Conservation (phyloP, 2,329 filamentous ascomycete species). For the Curvularia lunata region DNA sequence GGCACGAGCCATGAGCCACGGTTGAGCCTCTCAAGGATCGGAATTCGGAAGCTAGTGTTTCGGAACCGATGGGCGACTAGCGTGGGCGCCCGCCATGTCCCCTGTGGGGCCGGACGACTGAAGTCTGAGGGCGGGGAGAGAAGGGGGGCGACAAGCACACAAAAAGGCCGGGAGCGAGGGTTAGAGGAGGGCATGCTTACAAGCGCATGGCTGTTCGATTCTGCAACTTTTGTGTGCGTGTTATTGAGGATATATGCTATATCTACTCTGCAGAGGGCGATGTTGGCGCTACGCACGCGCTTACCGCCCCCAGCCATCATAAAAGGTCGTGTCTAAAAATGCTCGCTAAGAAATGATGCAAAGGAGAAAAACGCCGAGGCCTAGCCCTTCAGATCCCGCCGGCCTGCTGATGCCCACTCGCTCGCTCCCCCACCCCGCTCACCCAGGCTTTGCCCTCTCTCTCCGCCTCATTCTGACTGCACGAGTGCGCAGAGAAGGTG, state of each 20-base stretch:
- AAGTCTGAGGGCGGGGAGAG: slow-evolving; percentile 1
- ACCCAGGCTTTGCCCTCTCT: neutral
- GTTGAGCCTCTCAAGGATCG: slow-evolving; percentile 25
- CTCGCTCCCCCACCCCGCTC: slow-evolving; percentile 1
- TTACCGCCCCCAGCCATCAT: slow-evolving; percentile 10
- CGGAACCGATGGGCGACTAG: slow-evolving; percentile 13
- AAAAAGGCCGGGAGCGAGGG: neutral
- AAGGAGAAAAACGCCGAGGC: slow-evolving; percentile 11
- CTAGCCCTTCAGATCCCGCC: neutral
- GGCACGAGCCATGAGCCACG: slow-evolving; percentile 10
- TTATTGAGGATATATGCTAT: neutral
- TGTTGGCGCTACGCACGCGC: slow-evolving; percentile 1
- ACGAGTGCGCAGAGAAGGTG: neutral
- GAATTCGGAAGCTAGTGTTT: slow-evolving; percentile 11
- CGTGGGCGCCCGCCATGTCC: neutral
- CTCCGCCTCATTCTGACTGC: slow-evolving; percentile 2
- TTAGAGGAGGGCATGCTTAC: neutral
- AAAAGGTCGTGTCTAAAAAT: slow-evolving; percentile 7
- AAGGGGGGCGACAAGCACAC: neutral
- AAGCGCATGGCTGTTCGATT: neutral
- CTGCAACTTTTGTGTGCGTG: neutral
- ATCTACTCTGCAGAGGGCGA: neutral
- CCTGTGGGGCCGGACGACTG: neutral
- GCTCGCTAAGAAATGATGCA: slow-evolving; percentile 10
- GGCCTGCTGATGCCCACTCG: slow-evolving; percentile 5